Conservation (phyloP, 2,329 filamentous ascomycete genomes). For the Colletotrichum salicis region DNA sequence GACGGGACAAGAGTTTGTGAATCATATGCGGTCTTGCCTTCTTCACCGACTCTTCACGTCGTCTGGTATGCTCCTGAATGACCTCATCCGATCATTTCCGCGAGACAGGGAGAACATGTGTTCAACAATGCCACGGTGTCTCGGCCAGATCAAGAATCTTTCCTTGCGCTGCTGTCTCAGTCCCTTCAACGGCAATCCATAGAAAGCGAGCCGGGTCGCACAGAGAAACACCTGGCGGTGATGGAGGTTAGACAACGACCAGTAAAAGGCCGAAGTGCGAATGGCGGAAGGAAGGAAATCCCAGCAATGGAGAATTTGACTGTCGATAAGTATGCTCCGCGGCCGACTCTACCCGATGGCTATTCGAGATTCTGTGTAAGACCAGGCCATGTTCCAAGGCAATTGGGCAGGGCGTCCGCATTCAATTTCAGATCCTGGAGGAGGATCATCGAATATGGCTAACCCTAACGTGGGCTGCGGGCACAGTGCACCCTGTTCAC, state of each 20-base stretch:
- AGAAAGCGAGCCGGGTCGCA: constrained; percentile 8
- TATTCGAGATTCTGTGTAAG: background rate
- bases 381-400: constrained; percentile 16
- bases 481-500: constrained; percentile 28
- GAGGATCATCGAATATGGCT: constrained; percentile 29
- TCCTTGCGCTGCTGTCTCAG: constrained; percentile 6
- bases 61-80: constrained; percentile 26
- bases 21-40: constrained; percentile 23
- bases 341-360: constrained; percentile 31
- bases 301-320: constrained; percentile 12
- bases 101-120: constrained; percentile 9
- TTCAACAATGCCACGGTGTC: constrained; percentile 21
- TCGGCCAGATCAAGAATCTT: constrained; percentile 1
- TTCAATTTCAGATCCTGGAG: constrained; percentile 35
- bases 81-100: constrained; percentile 27
- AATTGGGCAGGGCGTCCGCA: constrained; percentile 27
- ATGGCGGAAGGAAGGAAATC: background rate
- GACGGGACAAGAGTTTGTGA: constrained; percentile 16
- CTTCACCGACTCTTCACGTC: constrained; percentile 37
- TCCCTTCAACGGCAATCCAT: constrained; percentile 27
- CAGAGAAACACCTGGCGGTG: constrained; percentile 21
- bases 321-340: constrained; percentile 10
- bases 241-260: background rate
- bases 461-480: constrained; percentile 18
- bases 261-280: constrained; percentile 15